A percentile compares a stretch with the other conserved stretches of the same genome.
These are phyloP conservation scores for Podila epicladia DNA, from an alignment of 192 early-diverging fungal genomes.

Conservation along the genomic window DNA sequence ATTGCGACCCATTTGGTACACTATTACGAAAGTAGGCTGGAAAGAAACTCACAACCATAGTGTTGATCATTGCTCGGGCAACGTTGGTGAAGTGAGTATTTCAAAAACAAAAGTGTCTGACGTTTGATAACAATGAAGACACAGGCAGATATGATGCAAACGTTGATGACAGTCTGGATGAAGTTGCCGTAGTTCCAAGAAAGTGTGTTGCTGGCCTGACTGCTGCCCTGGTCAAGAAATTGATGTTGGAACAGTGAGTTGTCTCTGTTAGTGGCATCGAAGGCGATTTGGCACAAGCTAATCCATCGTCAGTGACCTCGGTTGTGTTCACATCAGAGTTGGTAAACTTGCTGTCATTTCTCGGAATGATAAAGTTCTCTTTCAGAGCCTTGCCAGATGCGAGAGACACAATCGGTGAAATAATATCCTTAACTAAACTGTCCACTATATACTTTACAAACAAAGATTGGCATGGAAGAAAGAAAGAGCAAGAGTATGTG, in stretches of 20 bases:
- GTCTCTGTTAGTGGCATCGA: too few relatives aligned
- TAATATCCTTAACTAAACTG: constrained; percentile 57
- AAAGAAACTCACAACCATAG: too few relatives aligned
- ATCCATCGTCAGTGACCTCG: neutral
- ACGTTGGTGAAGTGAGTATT: too few relatives aligned
- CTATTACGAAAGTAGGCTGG: neutral
- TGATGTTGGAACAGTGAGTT: neutral
- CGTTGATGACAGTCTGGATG: constrained; percentile 70
- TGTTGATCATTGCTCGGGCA: too few relatives aligned
- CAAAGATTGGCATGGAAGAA: too few relatives aligned
- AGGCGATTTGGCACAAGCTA: too few relatives aligned
- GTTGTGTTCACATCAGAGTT: constrained; percentile 20
- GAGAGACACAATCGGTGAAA: constrained; percentile 66
- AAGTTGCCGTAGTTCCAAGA: constrained; percentile 73
- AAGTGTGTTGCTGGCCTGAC: constrained; percentile 57
- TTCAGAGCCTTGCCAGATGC: constrained; percentile 57
- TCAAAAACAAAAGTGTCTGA: neutral
- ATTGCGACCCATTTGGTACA: constrained; percentile 48
- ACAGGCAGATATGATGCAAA: constrained; percentile 65
- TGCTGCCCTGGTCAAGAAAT: constrained; percentile 33
- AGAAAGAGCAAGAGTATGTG: too few relatives aligned
- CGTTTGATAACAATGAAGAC: constrained; percentile 72
- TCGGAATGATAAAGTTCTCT: constrained; percentile 41
- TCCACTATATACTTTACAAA: constrained; percentile 47
- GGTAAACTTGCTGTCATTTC: constrained; percentile 9